Evolutionary conservation across 768 basidiomycete genomes (phyloP), one percentile per base, ranked within the genome.

Genomic region (Naematelia aurantialba): DNA sequence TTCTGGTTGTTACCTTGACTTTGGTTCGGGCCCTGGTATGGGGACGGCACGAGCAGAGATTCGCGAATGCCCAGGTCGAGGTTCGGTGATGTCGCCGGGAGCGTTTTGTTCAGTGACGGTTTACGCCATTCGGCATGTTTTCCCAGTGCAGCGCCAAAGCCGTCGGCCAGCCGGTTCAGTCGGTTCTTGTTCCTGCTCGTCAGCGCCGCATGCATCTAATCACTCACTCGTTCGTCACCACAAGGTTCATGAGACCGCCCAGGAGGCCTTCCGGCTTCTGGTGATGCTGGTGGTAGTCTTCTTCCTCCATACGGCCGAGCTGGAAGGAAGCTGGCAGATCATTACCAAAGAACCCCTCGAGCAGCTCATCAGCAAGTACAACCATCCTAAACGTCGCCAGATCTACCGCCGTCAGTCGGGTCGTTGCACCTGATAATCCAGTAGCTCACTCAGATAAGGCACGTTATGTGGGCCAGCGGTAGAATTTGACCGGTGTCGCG

Each of bases 301-400:
- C 47, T 25, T 68, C 68, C 4, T 68, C 65, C 4, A 88, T 80
- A 14, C 82, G 80, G 56, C 88, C 86, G 30, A 96, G 81, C 62
- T 85, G 83, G 83, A 96, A 98, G 1, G 92, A 92, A 0, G 83
- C 84, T 0, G 89, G 85, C 61, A 99, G 80, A 75, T 98, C 96
- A 0, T 87, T 84, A 70, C 91, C 92, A 69, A 97, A 99, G 82
- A 99, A 99, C 1, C 89, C 87, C 74, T 99, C 96, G 24, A 99
- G 83, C 25, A 98, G 82, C 75, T 97, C 93, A 65, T 98, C 96
- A 0, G 94, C 93, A 8, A 99, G 82, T 3, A 99, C 89, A 42
- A 98, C 94, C 96, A 98, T 99, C 5, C 96, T 86, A 85, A 99
- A 99, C 5, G 77, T 78, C 1, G 77, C 77, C 8, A 78, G 67